Evolutionary conservation across 1,284 basidiomycete genomes (phyloP), one percentile per base, ranked within the genome.

Genomic region (Ustilago sp.): DNA sequence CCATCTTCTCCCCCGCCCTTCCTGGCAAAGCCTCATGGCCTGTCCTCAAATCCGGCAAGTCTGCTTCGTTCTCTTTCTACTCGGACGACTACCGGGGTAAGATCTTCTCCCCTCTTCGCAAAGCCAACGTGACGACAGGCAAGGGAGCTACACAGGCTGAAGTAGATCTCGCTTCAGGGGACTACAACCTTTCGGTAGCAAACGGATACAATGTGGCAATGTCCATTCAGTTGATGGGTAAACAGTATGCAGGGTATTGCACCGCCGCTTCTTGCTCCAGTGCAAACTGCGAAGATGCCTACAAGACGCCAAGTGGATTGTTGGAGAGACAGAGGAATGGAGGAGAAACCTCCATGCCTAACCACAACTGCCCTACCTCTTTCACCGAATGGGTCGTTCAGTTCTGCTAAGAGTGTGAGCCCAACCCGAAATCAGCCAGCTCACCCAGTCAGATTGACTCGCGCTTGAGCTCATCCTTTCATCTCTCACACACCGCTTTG

Each of bases 131-230:
- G 23, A 52, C 38, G 9, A 68, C 71, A 0, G 76, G 76, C 8
- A 15, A 59, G 36, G 76, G 76, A 13, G 76, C 76, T 4, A 78
- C 76, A 1, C 47, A 59, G 43, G 76, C 64, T 51, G 76, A 78
- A 41, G 56, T 78, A 13, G 68, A 71, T 57, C 52, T 78, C 8
- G 45, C 13, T 6, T 36, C 31, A 4, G 76, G 71, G 3, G 52
- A 70, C 32, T 78, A 78, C 63, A 65, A 78, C 59, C 64, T 78
- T 41, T 74, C 71, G 48, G 61, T 74, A 19, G 71, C 72, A 17
- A 39, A 71, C n/a, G 76, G 76, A 31, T 78, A 57, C 68, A 78
- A 74, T 31, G 72, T 74, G 0, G 58, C 54, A 8, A 59, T 78
- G 64, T 68, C 62, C 31, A 39, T 78, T 56, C 59, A 59, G 48